Evolutionary conservation across 2,329 filamentous ascomycete species (phyloP).

Genomic region (Bertia moriformis): DNA sequence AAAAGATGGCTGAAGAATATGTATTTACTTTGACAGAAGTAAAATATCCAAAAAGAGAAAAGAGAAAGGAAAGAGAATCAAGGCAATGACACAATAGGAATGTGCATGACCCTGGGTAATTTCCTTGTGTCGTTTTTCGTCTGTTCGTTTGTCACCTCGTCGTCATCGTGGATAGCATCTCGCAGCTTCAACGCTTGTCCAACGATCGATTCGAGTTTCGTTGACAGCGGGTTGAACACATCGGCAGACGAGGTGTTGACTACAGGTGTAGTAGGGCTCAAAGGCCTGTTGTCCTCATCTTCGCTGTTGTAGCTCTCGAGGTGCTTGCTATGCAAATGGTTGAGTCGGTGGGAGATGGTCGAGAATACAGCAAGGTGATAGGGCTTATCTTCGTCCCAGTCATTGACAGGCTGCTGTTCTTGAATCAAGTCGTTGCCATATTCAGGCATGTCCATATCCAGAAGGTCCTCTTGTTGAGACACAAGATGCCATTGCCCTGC

Average conservation of each 20-base stretch:
- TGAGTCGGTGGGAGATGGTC: not conserved
- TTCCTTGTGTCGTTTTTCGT: not conserved
- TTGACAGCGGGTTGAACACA: not conserved
- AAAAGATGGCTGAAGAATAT: no score
- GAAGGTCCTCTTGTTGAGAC: slow-evolving; percentile 9
- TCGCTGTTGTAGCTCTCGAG: not conserved
- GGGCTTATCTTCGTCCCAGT: not conserved
- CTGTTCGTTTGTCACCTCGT: slow-evolving; percentile 9
- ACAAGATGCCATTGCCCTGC: slow-evolving; percentile 17
- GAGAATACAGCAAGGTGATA: not conserved
- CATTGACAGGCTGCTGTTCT: no score
- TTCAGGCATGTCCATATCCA: no score
- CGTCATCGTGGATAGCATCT: not conserved
- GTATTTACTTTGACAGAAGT: no score
- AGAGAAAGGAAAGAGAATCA: no score
- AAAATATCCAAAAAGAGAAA: no score
- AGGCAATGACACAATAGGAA: slow-evolving; percentile 7
- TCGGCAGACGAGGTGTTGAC: not conserved
- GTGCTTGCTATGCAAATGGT: not conserved
- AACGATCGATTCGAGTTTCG: not conserved
- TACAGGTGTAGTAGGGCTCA: not conserved
- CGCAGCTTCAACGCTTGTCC: not conserved
- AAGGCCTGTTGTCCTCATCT: not conserved
- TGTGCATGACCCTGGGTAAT: slow-evolving; percentile 5
- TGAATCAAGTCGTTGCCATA: not conserved